Conservation (phyloP, 1,139 yeast genomes). For the Suhomyces bokatorum region DNA sequence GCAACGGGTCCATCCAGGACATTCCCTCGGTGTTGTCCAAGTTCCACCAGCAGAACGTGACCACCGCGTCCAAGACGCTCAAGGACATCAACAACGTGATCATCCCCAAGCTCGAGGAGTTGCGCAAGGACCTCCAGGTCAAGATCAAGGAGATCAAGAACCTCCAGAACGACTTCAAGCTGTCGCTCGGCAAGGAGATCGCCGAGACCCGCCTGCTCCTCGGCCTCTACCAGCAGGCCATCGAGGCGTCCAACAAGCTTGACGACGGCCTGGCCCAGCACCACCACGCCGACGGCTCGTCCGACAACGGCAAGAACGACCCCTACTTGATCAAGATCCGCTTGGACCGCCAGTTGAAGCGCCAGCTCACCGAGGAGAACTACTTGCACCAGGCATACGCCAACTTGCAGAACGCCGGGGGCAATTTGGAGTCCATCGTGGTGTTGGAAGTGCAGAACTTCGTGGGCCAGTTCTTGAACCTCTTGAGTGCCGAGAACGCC, state of each 20-base stretch:
- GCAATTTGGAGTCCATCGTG: slow-evolving; percentile 85
- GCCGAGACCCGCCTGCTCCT: slow-evolving; percentile 59
- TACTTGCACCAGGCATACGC: slow-evolving; percentile 84
- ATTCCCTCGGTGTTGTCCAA: slow-evolving; percentile 72
- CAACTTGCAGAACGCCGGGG: slow-evolving; percentile 84
- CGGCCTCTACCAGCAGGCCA: slow-evolving; percentile 46
- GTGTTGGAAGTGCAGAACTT: slow-evolving; percentile 85
- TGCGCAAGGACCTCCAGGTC: slow-evolving; percentile 75
- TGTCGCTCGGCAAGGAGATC: slow-evolving; percentile 68
- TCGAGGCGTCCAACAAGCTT: slow-evolving; percentile 37
- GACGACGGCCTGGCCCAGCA: slow-evolving; percentile 27
- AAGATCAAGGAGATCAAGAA: slow-evolving; percentile 87
- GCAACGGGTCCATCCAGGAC: slow-evolving; percentile 81
- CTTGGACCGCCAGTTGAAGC: slow-evolving; percentile 74
- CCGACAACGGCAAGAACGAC: slow-evolving; percentile 58
- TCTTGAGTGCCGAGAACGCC: slow-evolving; percentile 68
- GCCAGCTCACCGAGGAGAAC: slow-evolving; percentile 80
- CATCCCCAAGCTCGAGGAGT: slow-evolving; percentile 82
- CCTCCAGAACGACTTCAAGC: slow-evolving; percentile 79
- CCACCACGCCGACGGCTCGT: slow-evolving; percentile 11
- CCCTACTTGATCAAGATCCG: slow-evolving; percentile 76
- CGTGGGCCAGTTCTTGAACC: slow-evolving; percentile 66
- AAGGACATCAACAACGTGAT: slow-evolving; percentile 69
- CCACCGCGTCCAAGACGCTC: slow-evolving; percentile 63
- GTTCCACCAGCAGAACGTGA: slow-evolving; percentile 73